These are phyloP conservation scores for Somion occarium DNA, from an alignment of 1,284 basidiomycete species.

Conservation along the genomic window DNA sequence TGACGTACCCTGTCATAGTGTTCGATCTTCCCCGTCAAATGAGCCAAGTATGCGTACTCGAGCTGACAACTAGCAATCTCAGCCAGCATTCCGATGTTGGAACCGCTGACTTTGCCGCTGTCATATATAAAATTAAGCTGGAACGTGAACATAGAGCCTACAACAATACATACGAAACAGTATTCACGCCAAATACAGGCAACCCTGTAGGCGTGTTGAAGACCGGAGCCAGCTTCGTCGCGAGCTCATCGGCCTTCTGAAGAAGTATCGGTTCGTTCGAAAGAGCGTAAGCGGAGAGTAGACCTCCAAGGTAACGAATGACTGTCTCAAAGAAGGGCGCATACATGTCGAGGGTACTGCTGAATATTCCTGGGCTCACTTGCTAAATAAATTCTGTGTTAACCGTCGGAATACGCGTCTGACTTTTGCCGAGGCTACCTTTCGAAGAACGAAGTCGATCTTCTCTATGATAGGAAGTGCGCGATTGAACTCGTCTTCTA, in stretches of 20 bases:
- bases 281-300: constrained; percentile 68
- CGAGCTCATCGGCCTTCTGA: constrained; percentile 48
- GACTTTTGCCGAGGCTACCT: not conserved
- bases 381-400: not conserved
- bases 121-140: not conserved
- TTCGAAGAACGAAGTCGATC: not conserved
- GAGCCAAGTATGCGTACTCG: constrained; percentile 62
- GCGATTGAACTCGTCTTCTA: constrained; percentile 73
- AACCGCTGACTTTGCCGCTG: constrained; percentile 9
- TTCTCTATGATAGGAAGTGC: constrained; percentile 61
- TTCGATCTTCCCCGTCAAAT: constrained; percentile 47
- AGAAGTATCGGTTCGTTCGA: constrained; percentile 50
- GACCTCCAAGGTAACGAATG: constrained; percentile 72
- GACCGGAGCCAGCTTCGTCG: constrained; percentile 41
- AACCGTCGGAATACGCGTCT: not conserved
- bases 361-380: not conserved
- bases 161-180: constrained; percentile 28
- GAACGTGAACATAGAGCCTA: not conserved
- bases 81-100: constrained; percentile 25
- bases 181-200: constrained; percentile 44
- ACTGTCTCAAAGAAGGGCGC: constrained; percentile 71
- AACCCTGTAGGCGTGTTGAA: constrained; percentile 48
- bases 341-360: constrained; percentile 11
- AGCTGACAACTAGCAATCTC: constrained; percentile 55
- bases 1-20: constrained; percentile 46